Base-by-base conservation (phyloP, 2,329 filamentous ascomycete species). In the Atkinsonella hypoxylon region DNA sequence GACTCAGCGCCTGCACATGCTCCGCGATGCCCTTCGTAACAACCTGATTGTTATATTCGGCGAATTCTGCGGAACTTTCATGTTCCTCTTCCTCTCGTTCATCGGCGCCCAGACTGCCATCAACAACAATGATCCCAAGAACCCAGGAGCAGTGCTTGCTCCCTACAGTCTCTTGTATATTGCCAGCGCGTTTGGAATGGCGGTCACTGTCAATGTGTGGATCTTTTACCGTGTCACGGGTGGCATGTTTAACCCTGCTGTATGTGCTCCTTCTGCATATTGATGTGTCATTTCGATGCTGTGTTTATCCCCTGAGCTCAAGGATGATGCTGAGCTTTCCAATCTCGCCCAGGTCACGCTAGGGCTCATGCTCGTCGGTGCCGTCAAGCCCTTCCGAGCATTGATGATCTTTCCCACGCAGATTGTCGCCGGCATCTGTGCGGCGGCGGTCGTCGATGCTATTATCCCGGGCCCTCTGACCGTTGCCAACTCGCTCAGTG, bases 311-410 rank as follows among this genome's bases (percentile, higher is more conserved):
- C 4, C n/a, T 2, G 17, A 18, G 40, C 40, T 42, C 17, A 2
- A 9, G 40, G 34, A 36, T 36, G 15, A 15, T 36, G 34, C 34
- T 36, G n/a, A 43, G 11, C 8, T 20, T 13, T 43, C 26, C 41
- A 6, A 12, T 4, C 49, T 13, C 49, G 45, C 2, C 36, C 38
- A 73, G 70, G 68, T 74, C n/a, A 81, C 81, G 0, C 63, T 85
- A 1, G 79, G 74, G 1, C 72, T 85, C 18, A 71, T 74, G n/a
- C 67, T 83, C 3, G 74, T 78, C 46, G 78, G 79, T 2, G 77
- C 75, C 4, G 68, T 84, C 42, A 69, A 69, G n/a, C 69, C 72
- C 15, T 20, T 77, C 1, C 76, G 80, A 5, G 76, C 71, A 5
- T 54, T 71, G 1, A 57, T 78, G 1, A 70, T 83, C 47, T 64